Evolutionary conservation across 305 asterid genomes (phyloP).

Genomic region (Fraxinus albicans): DNA sequence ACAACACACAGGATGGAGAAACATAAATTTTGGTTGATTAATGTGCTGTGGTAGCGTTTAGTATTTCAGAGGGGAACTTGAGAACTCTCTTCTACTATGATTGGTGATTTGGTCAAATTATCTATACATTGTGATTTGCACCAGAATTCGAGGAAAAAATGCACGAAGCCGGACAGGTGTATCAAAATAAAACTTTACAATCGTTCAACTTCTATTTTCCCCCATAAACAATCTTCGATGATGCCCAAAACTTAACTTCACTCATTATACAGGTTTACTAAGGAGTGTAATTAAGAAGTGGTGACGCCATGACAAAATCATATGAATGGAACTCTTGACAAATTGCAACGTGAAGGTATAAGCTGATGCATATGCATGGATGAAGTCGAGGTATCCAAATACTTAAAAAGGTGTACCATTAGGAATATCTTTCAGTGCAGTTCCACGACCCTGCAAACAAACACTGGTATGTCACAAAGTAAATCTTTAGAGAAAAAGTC

Average conservation of each 20-base stretch:
- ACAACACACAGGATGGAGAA: not conserved
- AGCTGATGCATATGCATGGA: slow-evolving; percentile 13
- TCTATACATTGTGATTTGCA: not conserved
- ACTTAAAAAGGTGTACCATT: slow-evolving; percentile 50
- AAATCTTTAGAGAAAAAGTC: slow-evolving; percentile 12
- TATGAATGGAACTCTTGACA: not conserved
- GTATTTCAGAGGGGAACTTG: not conserved
- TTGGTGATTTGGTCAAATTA: not conserved
- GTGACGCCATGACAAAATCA: not conserved
- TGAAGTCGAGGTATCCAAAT: slow-evolving; percentile 12
- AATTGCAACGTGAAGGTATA: not conserved
- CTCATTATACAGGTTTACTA: not conserved
- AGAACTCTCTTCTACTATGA: not conserved
- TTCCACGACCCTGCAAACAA: slow-evolving; percentile 80
- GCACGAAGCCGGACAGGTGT: not conserved
- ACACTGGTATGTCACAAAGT: not conserved
- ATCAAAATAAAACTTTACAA: not conserved
- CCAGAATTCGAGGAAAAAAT: not conserved
- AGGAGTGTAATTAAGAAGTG: not conserved
- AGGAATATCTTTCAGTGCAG: slow-evolving; percentile 82
- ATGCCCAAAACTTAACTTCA: not conserved
- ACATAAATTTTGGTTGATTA: not conserved
- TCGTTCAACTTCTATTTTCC: not conserved
- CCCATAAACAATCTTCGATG: not conserved
- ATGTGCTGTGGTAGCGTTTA: not conserved